Evolutionary conservation across 306 rosid species (phyloP), one percentile per base, ranked within the genome.

Genomic region (Fragaria vesca): DNA sequence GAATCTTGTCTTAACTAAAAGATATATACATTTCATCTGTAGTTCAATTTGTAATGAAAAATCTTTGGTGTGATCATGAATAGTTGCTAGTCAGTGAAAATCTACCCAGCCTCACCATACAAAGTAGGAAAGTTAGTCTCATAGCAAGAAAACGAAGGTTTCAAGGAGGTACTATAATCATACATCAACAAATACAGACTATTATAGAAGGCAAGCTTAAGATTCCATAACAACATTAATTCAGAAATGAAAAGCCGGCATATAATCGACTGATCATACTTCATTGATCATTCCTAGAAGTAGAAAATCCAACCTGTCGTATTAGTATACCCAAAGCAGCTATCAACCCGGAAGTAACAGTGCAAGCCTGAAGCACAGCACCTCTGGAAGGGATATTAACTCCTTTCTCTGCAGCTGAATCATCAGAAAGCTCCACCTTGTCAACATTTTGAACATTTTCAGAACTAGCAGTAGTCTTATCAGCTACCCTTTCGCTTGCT

Each of bases 301-400:
- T 45, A 45, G 60, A 45, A 80, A 75, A 71, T 57, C 57, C 24
- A 48, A 90, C 97, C 97, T 92, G 97, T 36, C 93, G 88, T 78
- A 92, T 85, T 65, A 81, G 78, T 7, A 89, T 66, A 77, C 93
- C 98, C 45, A 95, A 66, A 57, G 90, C 90, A n/a, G 91, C 91
- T 66, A 92, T 89, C 36, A 93, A 81, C 76, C 83, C 89, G 11
- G 93, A 92, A 85, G 98, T 92, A 78, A 84, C 58, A 2, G 83
- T 82, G 83, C 97, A 95, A 70, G 97, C 97, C 85, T 86, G 95
- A 80, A 95, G 90, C 74, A 95, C 98, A 26, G 81, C 66, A 81
- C 68, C 79, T 74, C 98, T 89, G 18, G 97, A 85, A 62, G 97
- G 85, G 51, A 83, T 7, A 16, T 55, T 81, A 66, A 67, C 78